phyloP scores from a whole-genome alignment of 208 protist genomes.

The Lotmaria passim region DNA sequence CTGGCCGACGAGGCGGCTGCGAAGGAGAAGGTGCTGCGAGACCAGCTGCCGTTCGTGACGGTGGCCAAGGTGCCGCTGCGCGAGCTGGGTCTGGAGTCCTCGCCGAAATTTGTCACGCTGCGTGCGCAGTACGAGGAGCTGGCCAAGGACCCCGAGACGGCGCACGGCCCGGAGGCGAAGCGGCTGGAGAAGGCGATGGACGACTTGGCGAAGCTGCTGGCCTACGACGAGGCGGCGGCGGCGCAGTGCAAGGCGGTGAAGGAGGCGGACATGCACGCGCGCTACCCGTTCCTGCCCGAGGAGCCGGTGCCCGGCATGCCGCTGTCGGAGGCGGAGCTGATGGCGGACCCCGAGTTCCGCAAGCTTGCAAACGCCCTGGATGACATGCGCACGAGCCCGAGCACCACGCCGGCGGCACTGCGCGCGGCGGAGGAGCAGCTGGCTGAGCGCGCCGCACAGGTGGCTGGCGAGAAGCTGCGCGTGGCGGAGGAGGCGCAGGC shows the following conservation, averaged over 20 bases:
- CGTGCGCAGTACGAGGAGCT: conserved; percentile 43
- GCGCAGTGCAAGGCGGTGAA: conserved; percentile 28
- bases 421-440: background rate
- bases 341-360: conserved; percentile 52
- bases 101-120: conserved; percentile 35
- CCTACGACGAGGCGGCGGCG: conserved; percentile 41
- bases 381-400: background rate
- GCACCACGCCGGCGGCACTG: background rate
- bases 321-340: conserved; percentile 41
- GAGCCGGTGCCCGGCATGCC: conserved; percentile 45
- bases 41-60: background rate
- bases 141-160: conserved; percentile 28
- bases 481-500: conserved; percentile 33
- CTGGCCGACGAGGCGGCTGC: conserved; percentile 13
- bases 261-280: conserved; percentile 35
- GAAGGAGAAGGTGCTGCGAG: conserved; percentile 21
- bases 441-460: no score
- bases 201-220: conserved; percentile 34
- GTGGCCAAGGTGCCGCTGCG: background rate
- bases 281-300: conserved; percentile 48
- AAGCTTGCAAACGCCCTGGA: conserved; percentile 28
- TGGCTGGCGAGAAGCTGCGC: background rate
- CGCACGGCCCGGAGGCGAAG: conserved; percentile 30
- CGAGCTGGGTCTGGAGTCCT: conserved; percentile 23
- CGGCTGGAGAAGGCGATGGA: conserved; percentile 54